phyloP scores from a whole-genome alignment of 2,329 filamentous ascomycete species.

The Seiridium unicorne region DNA sequence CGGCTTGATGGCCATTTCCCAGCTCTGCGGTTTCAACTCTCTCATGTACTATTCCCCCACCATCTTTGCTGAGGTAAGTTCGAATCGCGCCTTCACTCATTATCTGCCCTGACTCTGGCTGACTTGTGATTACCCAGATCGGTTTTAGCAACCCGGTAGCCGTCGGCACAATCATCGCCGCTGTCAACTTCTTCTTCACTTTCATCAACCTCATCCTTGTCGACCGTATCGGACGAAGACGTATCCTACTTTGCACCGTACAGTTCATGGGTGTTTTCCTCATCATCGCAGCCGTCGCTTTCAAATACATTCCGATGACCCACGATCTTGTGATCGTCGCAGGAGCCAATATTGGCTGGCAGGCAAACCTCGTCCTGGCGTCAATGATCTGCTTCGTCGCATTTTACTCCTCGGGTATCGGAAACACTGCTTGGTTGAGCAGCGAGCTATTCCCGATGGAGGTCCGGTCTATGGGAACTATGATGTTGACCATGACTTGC shows the following conservation, averaged over 20 bases:
- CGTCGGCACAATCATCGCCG: slow-evolving; percentile 5
- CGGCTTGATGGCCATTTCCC: slow-evolving; percentile 2
- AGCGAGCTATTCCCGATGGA: slow-evolving; percentile 1
- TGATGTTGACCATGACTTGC: slow-evolving; percentile 7
- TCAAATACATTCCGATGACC: not conserved
- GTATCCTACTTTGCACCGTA: slow-evolving; percentile 2
- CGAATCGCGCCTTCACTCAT: not conserved
- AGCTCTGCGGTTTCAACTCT: slow-evolving; percentile 1
- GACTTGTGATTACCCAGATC: not conserved
- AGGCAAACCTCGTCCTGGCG: not conserved
- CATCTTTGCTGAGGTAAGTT: slow-evolving; percentile 1
- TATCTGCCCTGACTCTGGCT: no score
- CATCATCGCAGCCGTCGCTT: slow-evolving; percentile 1
- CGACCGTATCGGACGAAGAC: not conserved
- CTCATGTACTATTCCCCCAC: slow-evolving; percentile 6
- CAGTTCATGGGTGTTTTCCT: slow-evolving; percentile 5
- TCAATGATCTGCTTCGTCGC: slow-evolving; percentile 3
- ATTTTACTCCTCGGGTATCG: slow-evolving; percentile 2
- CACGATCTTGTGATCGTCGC: not conserved
- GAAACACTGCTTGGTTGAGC: slow-evolving; percentile 5
- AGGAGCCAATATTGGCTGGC: not conserved
- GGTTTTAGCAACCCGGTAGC: slow-evolving; percentile 4
- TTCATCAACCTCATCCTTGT: slow-evolving; percentile 5
- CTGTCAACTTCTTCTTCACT: slow-evolving; percentile 6
- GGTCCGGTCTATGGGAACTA: slow-evolving; percentile 1